phyloP scores from a whole-genome alignment of 441 rosid genomes.

The Arabidopsis lyrata region DNA sequence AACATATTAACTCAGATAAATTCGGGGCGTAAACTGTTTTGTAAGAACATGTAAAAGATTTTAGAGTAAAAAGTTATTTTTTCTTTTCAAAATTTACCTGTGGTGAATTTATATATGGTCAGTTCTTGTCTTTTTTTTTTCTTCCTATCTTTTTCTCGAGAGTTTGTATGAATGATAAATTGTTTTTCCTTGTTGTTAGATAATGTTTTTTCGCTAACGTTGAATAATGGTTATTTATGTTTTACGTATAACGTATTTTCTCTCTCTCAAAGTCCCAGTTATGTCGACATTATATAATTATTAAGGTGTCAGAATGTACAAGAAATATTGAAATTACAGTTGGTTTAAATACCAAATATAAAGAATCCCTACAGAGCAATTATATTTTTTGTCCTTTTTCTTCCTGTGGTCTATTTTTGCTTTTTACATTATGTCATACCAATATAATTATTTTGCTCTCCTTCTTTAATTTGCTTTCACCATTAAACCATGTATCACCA shows the following conservation, averaged over 20 bases:
- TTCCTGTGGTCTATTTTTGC: constrained; percentile 33
- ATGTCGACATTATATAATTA: constrained; percentile 46
- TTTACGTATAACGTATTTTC: constrained; percentile 1
- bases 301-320: constrained; percentile 42
- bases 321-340: constrained; percentile 32
- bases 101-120: not conserved
- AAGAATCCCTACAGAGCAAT: constrained; percentile 34
- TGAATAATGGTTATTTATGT: not conserved
- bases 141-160: not conserved
- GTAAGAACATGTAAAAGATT: not conserved
- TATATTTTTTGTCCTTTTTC: constrained; percentile 33
- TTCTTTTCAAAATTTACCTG: not conserved
- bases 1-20: not conserved
- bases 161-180: not conserved
- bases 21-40: no score
- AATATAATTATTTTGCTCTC: constrained; percentile 15
- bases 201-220: not conserved
- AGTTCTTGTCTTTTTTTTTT: not conserved
- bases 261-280: constrained; percentile 34
- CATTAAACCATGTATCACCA: not conserved
- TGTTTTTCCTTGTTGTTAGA: no score
- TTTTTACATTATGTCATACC: constrained; percentile 32
- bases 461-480: constrained; percentile 2
- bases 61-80: not conserved
- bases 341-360: constrained; percentile 35